A percentile compares a stretch with the other conserved stretches of the same genome.
Evolutionary conservation across 2,329 filamentous ascomycete genomes (phyloP).

Genomic region (Torrubiella hemipterigena): DNA sequence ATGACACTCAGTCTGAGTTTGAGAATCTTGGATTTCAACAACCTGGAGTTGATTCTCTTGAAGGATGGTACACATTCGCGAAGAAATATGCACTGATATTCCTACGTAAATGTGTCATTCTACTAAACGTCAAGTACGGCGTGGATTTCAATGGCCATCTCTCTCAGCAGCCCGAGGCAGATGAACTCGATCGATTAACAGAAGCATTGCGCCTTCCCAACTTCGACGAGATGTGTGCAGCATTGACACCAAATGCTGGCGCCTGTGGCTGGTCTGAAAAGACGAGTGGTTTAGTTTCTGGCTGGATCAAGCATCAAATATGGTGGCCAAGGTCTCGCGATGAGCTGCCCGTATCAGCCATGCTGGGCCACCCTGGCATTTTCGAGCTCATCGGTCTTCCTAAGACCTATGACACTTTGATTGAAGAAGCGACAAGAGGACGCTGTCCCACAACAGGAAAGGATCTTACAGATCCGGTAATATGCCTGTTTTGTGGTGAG

Average conservation of each 20-base stretch:
- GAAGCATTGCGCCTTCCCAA: constrained; percentile 63
- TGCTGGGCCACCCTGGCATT: constrained; percentile 71
- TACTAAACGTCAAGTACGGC: constrained; percentile 80
- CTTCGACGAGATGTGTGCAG: constrained; percentile 65
- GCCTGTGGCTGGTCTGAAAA: constrained; percentile 37
- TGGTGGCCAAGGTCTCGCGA: constrained; percentile 20
- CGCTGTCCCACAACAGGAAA: constrained; percentile 84
- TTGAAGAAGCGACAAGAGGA: constrained; percentile 77
- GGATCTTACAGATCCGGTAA: constrained; percentile 77
- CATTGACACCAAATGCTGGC: constrained; percentile 33
- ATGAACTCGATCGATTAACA: constrained; percentile 74
- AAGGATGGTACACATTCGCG: constrained; percentile 47
- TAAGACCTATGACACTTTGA: constrained; percentile 81
- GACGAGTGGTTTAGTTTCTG: constrained; percentile 35
- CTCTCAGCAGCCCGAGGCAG: constrained; percentile 48
- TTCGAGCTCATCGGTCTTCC: constrained; percentile 90
- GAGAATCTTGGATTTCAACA: constrained; percentile 42
- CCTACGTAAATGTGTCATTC: constrained; percentile 70
- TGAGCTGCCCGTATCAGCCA: constrained; percentile 27
- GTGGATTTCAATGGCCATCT: constrained; percentile 71
- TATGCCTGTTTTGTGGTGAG: constrained; percentile 93
- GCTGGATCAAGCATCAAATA: constrained; percentile 63
- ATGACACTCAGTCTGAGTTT: constrained; percentile 13
- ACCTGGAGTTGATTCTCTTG: constrained; percentile 38
- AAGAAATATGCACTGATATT: constrained; percentile 83